phyloP scores from a whole-genome alignment of 208 protist genomes.

The Entamoeba moshkovskii region DNA sequence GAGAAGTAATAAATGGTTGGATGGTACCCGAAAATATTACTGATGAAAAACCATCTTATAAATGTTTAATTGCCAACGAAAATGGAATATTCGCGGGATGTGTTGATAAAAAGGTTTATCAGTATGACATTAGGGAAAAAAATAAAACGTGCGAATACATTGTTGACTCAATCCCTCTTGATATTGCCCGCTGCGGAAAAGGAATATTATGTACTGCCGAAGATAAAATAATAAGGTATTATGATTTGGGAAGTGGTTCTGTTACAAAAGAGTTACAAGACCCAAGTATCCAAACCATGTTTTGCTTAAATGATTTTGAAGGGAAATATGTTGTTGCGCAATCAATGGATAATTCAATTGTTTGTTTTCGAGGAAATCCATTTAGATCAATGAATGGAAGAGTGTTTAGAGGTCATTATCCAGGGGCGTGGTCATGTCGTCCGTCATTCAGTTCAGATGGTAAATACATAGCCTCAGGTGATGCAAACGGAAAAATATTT shows the following conservation, averaged over 20 bases:
- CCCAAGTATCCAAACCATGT: not conserved
- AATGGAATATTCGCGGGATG: not conserved
- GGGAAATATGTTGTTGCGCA: not conserved
- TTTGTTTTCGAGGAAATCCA: not conserved
- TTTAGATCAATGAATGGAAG: not conserved
- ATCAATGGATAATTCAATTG: not conserved
- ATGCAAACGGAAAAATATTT: not conserved
- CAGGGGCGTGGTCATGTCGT: not conserved
- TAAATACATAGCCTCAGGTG: not conserved
- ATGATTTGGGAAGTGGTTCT: not conserved
- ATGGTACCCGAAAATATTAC: not conserved
- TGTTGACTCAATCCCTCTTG: not conserved
- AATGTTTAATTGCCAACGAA: not conserved
- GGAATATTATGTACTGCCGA: not conserved
- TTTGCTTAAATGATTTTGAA: not conserved
- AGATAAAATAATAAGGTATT: not conserved
- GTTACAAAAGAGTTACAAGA: not conserved
- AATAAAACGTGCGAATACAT: not conserved
- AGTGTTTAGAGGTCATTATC: not conserved
- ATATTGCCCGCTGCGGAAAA: not conserved
- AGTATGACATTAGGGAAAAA: not conserved
- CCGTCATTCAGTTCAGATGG: not conserved
- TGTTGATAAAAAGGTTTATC: not conserved
- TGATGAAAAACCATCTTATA: not conserved
- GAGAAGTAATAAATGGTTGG: not conserved